phyloP scores from a whole-genome alignment of 176 grass and related monocot species.

The Pontederia crassipes region DNA sequence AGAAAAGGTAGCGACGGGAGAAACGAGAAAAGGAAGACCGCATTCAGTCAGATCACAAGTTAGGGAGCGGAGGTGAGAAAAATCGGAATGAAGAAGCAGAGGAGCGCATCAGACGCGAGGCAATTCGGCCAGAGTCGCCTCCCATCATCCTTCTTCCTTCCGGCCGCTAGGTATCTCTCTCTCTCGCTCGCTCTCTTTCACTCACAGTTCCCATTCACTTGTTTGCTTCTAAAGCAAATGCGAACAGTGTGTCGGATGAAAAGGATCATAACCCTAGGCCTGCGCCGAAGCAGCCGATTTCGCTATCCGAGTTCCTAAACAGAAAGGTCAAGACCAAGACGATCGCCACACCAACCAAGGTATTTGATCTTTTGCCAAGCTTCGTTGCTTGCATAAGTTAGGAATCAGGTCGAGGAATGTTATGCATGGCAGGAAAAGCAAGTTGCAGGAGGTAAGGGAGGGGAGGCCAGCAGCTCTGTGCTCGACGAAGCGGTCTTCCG shows the following conservation, averaged over 20 bases:
- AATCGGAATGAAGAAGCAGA: background rate
- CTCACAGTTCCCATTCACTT: too few species aligned
- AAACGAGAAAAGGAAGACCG: background rate
- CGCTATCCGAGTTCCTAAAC: constrained; percentile 8
- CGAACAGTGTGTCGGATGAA: background rate
- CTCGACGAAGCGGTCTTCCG: too few species aligned
- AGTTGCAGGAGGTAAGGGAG: too few species aligned
- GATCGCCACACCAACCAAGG: constrained; percentile 6
- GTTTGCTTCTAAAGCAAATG: background rate
- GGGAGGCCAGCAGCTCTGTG: too few species aligned
- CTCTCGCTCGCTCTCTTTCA: background rate
- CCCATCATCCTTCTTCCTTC: background rate
- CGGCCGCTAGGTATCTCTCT: background rate
- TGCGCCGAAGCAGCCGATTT: background rate
- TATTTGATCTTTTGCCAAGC: background rate
- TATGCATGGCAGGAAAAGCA: constrained; percentile 26
- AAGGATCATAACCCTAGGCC: background rate
- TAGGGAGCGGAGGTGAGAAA: background rate
- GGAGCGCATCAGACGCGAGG: background rate
- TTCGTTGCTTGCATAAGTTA: background rate
- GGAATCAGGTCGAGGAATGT: background rate
- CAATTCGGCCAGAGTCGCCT: constrained; percentile 10
- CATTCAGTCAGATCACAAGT: background rate
- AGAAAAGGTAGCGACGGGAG: too few species aligned
- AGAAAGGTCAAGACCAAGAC: constrained; percentile 4